Base-by-base conservation (phyloP, 345 rosid genomes). In the Gossypium mustelinum region DNA sequence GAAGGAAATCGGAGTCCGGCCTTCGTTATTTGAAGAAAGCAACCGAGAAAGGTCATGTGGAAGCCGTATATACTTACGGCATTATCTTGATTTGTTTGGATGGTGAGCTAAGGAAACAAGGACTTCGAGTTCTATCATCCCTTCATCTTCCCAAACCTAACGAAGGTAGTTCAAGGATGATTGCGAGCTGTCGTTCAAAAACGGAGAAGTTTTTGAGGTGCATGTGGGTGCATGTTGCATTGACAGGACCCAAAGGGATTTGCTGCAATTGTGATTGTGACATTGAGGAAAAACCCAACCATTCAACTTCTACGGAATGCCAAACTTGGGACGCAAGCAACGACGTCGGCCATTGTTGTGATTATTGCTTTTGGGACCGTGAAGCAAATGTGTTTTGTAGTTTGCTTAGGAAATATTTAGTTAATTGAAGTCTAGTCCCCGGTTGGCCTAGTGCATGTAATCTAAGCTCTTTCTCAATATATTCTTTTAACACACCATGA, bases 291-390 rank as follows among this genome's bases (percentile, higher is more conserved):
- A 62, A 6, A 34, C 67, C 11, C 47, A 66, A 47, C 56, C 2
- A 11, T 12, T 44, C 9, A 29, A 44, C 25, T 41, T 18, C 25
- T 10, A n/a, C 8, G 50, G 34, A 22, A 66, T n/a, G n/a, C 2
- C n/a, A 20, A 11, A 7, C 57, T 24, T 68, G 72, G 72, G 72
- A 68, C 48, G 72, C 72, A 47, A 47, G 39, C 41, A 67, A 67
- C 34, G 7, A 12, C 3, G 12, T 12, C 29, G 39, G 52, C 20
- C 72, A 25, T 12, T 22, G 22, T 27, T 50, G 58, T 24, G 41
- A 27, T 16, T 16, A 14, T 9, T 50, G 59, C 4, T 51, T 27
- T 16, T 50, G 59, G 45, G 16, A 69, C 2, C 59, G 45, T 50
- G 73, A 69, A 27, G 45, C 45, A 50, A 7, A 8, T 69, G n/a